These are phyloP conservation scores for Ramalina intermedia DNA, from an alignment of 495 filamentous ascomycete genomes.

Conservation along the genomic window DNA sequence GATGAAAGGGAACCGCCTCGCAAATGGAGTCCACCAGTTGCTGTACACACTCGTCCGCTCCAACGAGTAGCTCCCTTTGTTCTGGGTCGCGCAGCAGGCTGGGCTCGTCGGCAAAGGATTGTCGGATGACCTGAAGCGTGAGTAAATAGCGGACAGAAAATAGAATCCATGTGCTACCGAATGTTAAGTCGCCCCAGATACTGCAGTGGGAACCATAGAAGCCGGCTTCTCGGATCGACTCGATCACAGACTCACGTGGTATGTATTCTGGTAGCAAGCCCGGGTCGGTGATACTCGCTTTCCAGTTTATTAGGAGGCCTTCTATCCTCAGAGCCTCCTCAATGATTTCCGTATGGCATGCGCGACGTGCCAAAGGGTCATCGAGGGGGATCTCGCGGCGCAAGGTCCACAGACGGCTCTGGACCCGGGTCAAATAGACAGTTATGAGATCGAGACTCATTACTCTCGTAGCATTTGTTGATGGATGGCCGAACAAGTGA, in stretches of 20 bases:
- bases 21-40: conserved; percentile 3
- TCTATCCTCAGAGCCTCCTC: conserved; percentile 1
- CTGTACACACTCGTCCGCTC: conserved; percentile 1
- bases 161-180: conserved; percentile 2
- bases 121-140: conserved; percentile 8
- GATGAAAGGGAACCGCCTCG: conserved; percentile 6
- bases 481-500: conserved; percentile 2
- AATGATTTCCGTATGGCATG: conserved; percentile 2
- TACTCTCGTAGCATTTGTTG: conserved; percentile 7
- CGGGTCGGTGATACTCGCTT: conserved; percentile 3
- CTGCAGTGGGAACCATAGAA: conserved; percentile 8
- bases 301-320: conserved; percentile 1
- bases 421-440: conserved; percentile 2
- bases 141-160: conserved; percentile 8
- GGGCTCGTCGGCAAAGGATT: conserved; percentile 6
- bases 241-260: background rate
- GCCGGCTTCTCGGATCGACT: conserved; percentile 6
- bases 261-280: conserved; percentile 7
- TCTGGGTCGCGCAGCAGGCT: background rate
- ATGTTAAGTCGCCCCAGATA: conserved; percentile 3
- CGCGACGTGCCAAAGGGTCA: background rate
- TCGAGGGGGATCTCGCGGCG: background rate
- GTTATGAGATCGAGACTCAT: conserved; percentile 3
- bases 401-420: conserved; percentile 4
- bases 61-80: background rate